Evolutionary conservation across 2,329 filamentous ascomycete species (phyloP).

Genomic region (Pezicula neosporulosa): DNA sequence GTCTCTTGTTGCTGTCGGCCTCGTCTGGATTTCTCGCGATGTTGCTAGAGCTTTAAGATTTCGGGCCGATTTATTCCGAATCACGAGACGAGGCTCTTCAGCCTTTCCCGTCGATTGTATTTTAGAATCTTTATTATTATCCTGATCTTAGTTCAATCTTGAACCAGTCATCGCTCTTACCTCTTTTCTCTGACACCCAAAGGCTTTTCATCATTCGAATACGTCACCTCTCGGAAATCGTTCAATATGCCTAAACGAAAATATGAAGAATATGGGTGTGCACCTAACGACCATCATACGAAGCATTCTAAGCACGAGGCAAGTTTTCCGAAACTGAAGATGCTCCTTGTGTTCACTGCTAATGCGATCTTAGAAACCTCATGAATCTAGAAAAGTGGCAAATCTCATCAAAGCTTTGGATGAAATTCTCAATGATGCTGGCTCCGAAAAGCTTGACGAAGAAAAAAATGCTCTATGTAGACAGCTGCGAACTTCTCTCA

Average conservation of each 20-base stretch:
- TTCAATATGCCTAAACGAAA: conserved; percentile 4
- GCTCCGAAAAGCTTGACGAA: conserved; percentile 13
- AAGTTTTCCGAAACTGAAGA: neutral
- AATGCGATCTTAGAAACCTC: neutral
- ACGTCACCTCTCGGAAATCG: neutral
- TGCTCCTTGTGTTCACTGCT: neutral
- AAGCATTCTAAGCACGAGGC: neutral
- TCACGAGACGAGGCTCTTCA: neutral
- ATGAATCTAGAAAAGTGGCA: conserved; percentile 13
- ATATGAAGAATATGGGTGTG: neutral
- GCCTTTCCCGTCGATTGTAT: too few species aligned
- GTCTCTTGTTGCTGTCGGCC: neutral
- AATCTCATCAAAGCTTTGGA: conserved; percentile 22
- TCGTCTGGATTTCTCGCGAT: neutral
- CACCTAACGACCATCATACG: neutral
- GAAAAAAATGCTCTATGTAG: conserved; percentile 14
- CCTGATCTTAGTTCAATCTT: too few species aligned
- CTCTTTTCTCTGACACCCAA: too few species aligned
- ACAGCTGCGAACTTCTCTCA: conserved; percentile 15
- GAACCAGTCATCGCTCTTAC: too few species aligned
- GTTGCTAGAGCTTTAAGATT: conserved; percentile 6
- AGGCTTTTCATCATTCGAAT: too few species aligned
- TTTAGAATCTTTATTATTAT: too few species aligned
- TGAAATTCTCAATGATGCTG: conserved; percentile 17
- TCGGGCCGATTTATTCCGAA: neutral